These are phyloP conservation scores for Vitis hybrid DNA, from an alignment of 177 flowering plant genomes.

Conservation along the genomic window DNA sequence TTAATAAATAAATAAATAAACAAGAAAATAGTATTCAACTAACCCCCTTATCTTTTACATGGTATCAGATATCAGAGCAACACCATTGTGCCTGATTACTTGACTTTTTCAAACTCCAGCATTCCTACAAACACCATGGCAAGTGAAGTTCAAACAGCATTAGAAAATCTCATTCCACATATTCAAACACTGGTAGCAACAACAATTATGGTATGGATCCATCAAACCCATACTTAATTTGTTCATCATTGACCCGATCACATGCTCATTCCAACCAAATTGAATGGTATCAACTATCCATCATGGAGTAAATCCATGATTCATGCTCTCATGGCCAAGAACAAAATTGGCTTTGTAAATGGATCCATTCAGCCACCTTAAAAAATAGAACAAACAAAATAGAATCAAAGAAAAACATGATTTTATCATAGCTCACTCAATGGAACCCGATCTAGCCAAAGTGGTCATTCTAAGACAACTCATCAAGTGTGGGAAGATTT, in stretches of 20 bases:
- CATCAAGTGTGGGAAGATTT: constrained; percentile 10
- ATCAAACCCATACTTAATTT: background rate
- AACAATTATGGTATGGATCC: background rate
- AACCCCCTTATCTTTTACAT: too few species aligned
- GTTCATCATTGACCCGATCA: background rate
- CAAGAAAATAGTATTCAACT: too few species aligned
- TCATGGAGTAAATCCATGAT: background rate
- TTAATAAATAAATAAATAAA: too few species aligned
- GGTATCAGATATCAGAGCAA: too few species aligned
- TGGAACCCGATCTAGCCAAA: constrained; percentile 10
- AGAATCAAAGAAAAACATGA: constrained; percentile 7
- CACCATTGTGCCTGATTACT: too few species aligned
- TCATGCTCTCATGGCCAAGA: constrained; percentile 11
- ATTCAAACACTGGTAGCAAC: background rate
- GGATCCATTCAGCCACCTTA: constrained; percentile 6
- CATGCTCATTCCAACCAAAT: background rate
- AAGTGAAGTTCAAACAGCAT: background rate
- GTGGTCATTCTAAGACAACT: background rate
- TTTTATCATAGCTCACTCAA: constrained; percentile 14
- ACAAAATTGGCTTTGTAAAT: constrained; percentile 10
- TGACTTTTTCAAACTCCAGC: too few species aligned
- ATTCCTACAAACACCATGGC: too few species aligned
- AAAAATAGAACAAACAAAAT: background rate
- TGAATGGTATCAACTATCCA: background rate
- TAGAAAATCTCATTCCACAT: background rate